Evolutionary conservation across 495 filamentous ascomycete species (phyloP).

Genomic region (Tuber borchii): DNA sequence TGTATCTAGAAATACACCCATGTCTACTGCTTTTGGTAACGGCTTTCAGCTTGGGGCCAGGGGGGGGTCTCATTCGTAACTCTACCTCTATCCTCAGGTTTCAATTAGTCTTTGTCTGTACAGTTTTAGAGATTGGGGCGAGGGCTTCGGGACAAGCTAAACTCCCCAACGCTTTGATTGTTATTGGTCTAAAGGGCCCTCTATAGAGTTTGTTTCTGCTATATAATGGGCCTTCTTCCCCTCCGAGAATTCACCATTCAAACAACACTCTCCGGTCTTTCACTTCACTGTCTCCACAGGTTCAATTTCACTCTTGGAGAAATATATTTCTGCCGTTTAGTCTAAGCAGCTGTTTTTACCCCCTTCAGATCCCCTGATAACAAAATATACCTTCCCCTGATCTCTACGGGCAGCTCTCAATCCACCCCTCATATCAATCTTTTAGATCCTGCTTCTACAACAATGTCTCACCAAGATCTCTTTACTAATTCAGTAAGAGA

Average conservation of each 20-base stretch:
- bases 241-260: background rate
- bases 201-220: background rate
- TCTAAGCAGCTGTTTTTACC: background rate
- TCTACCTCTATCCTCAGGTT: constrained; percentile 11
- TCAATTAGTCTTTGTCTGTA: background rate
- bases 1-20: background rate
- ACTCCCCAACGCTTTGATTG: background rate
- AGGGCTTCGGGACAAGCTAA: background rate
- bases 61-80: constrained; percentile 25
- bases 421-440: background rate
- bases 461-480: constrained; percentile 6
- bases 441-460: background rate
- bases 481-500: constrained; percentile 25
- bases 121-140: background rate
- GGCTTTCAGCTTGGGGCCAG: constrained; percentile 26
- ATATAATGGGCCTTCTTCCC: background rate
- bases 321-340: background rate
- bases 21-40: background rate
- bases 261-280: background rate
- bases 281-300: background rate
- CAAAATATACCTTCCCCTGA: background rate
- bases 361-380: background rate
- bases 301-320: background rate
- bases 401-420: background rate
- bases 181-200: background rate